These are phyloP conservation scores for Apiospora marii DNA, from an alignment of 2,329 filamentous ascomycete species.

Conservation along the genomic window DNA sequence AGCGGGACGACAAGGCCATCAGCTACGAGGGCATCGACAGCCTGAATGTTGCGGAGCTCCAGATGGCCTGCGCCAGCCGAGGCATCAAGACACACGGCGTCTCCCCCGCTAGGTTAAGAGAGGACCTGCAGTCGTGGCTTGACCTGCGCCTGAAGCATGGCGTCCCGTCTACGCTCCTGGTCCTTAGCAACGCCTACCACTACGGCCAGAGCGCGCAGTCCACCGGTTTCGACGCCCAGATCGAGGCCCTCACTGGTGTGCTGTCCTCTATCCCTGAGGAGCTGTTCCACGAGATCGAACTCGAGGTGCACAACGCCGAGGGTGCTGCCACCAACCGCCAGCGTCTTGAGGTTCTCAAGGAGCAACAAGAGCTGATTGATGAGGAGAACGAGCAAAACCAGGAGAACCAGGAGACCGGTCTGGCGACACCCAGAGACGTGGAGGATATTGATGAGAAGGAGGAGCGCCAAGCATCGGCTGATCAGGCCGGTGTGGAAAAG, in stretches of 20 bases:
- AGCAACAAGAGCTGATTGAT: slow-evolving; percentile 97
- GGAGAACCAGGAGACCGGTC: slow-evolving; percentile 77
- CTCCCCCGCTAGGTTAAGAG: slow-evolving; percentile 84
- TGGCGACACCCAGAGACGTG: slow-evolving; percentile 80
- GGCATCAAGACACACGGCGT: slow-evolving; percentile 93
- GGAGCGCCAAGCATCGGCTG: slow-evolving; percentile 59
- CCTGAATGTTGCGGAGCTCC: slow-evolving; percentile 90
- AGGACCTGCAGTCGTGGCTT: slow-evolving; percentile 92
- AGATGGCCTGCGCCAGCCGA: slow-evolving; percentile 89
- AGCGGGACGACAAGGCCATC: slow-evolving; percentile 95
- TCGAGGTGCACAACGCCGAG: slow-evolving; percentile 96
- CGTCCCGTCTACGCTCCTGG: slow-evolving; percentile 94
- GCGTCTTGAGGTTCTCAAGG: slow-evolving; percentile 95
- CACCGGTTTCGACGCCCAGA: slow-evolving; percentile 87
- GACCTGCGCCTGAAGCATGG: slow-evolving; percentile 92
- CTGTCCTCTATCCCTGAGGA: slow-evolving; percentile 96
- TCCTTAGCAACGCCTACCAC: slow-evolving; percentile 97
- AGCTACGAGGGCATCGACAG: slow-evolving; percentile 92
- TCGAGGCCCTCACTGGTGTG: slow-evolving; percentile 91
- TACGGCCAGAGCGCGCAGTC: slow-evolving; percentile 80
- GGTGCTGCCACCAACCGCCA: slow-evolving; percentile 99
- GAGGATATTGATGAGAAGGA: slow-evolving; percentile 97
- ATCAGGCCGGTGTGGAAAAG: slow-evolving; percentile 52
- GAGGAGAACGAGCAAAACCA: slow-evolving; percentile 95
- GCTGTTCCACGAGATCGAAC: slow-evolving; percentile 98